These are phyloP conservation scores for Cladosporium sp. DNA, from an alignment of 2,329 filamentous ascomycete species.

Conservation along the genomic window DNA sequence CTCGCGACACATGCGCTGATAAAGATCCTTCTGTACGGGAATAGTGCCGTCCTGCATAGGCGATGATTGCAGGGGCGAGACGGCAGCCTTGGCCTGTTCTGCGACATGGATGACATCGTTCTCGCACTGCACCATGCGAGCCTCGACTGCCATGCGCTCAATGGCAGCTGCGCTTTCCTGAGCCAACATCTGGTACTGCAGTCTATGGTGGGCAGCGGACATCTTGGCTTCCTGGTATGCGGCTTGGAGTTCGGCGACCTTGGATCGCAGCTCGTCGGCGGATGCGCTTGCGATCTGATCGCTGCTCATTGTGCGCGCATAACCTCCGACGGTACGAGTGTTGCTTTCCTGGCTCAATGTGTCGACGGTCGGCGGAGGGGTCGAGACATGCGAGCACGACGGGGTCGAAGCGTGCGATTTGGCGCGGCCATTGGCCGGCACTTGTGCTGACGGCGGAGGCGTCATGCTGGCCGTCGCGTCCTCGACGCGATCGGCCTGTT, in stretches of 20 bases:
- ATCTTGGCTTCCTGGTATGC: constrained; percentile 65
- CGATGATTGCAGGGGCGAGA: constrained; percentile 34
- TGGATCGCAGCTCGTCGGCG: constrained; percentile 47
- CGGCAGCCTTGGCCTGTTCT: constrained; percentile 56
- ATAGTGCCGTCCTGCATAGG: constrained; percentile 42
- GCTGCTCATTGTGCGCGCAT: constrained; percentile 34
- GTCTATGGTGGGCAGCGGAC: constrained; percentile 80
- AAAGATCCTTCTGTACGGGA: constrained; percentile 44
- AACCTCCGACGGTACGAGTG: constrained; percentile 13
- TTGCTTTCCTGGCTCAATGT: constrained; percentile 12
- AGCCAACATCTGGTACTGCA: constrained; percentile 78
- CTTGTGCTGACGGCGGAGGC: constrained; percentile 57
- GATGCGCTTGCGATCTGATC: constrained; percentile 49
- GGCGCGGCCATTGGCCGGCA: constrained; percentile 29
- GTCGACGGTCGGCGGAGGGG: constrained; percentile 41
- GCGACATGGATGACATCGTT: constrained; percentile 74
- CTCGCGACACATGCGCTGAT: constrained; percentile 48
- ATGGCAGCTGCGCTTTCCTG: constrained; percentile 80
- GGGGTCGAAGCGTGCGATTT: constrained; percentile 47
- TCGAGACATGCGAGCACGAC: constrained; percentile 42
- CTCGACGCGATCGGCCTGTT: constrained; percentile 23
- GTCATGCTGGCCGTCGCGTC: constrained; percentile 39
- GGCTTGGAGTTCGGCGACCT: constrained; percentile 47
- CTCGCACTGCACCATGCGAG: constrained; percentile 83
- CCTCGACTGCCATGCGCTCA: constrained; percentile 82